Evolutionary conservation across 1,139 yeast species (phyloP), one percentile per base, ranked within the genome.

Genomic region (Saccharomyces hybrid): DNA sequence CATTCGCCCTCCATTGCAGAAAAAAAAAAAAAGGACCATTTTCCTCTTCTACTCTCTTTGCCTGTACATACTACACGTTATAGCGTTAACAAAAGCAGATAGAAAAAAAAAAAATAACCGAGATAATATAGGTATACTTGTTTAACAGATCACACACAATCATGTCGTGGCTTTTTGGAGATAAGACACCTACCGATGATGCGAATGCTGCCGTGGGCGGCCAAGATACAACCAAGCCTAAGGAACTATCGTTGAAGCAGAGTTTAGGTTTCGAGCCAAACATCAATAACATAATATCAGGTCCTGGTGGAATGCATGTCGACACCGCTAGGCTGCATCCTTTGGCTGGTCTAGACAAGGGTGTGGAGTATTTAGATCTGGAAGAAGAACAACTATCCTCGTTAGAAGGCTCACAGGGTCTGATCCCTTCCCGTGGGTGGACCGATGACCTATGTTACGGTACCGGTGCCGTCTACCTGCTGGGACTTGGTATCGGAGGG

Each of bases 371-470:
- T 71, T 76, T 93, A 66, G 96, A 90, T 64, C 78, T 93, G 60
- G 98, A 93, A 68, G 95, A 86, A 57, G 96, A 88, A 65, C 78
- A 84, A 61, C 75, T 90, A 60, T 81, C 83, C 52, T 74, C 81
- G 23, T 74, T 88, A 64, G 95, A 90, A 66, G 96, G 96, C 47
- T 82, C 96, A 1, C 88, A 88, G 68, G 96, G 96, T 57, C 72
- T 93, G 57, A 81, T 93, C 62, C 97, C 99, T 42, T 87, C 95
- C 42, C 85, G 97, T 74, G 96, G 95, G 65, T 93, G 97, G 96
- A 81, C 91, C 14, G 99, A 93, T 71, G 98, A 93, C 73, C 79
- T 93, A 61, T 90, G 97, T 79, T 93, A 95, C 73, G 99, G 99
- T 64, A 88, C 99, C 11, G 99, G 99, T 71, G 84, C 96, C 11